These are phyloP conservation scores for Spinellus fusiger DNA, from an alignment of 192 early-diverging fungal genomes.

Conservation along the genomic window DNA sequence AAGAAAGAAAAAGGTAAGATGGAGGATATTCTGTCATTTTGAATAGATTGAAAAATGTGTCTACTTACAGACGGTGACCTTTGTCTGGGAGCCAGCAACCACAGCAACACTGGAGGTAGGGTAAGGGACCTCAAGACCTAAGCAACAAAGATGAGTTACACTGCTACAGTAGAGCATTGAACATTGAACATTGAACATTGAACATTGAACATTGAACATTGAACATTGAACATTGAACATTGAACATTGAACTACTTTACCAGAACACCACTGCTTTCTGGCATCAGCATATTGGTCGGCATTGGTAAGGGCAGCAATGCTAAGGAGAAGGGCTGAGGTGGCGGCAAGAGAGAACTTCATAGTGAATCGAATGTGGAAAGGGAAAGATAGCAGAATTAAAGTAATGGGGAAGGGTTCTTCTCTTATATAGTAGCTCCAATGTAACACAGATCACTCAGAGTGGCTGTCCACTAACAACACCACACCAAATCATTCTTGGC, in stretches of 20 bases:
- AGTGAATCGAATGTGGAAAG: background rate
- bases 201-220: background rate
- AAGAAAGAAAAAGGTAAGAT: background rate
- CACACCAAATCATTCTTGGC: no score
- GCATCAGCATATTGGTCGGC: constrained; percentile 27
- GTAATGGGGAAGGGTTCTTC: background rate
- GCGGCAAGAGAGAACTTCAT: constrained; percentile 31
- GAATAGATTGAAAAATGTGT: background rate
- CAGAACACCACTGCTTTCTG: constrained; percentile 21
- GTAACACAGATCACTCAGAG: background rate
- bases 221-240: background rate
- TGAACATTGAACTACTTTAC: background rate
- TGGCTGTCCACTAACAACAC: no score
- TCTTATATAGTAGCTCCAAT: background rate
- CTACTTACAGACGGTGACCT: constrained; percentile 24
- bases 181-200: background rate
- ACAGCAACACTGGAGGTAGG: constrained; percentile 11
- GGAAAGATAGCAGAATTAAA: background rate
- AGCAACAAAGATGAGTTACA: background rate
- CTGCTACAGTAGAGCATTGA: background rate
- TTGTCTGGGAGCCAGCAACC: constrained; percentile 11
- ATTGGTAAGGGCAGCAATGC: constrained; percentile 5
- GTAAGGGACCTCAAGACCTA: constrained; percentile 11
- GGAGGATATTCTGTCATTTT: background rate
- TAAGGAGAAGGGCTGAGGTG: constrained; percentile 11